A percentile compares a stretch with the other conserved stretches of the same genome.
phyloP scores from a whole-genome alignment of 2,329 filamentous ascomycete species.

The Aspergillus sp. region DNA sequence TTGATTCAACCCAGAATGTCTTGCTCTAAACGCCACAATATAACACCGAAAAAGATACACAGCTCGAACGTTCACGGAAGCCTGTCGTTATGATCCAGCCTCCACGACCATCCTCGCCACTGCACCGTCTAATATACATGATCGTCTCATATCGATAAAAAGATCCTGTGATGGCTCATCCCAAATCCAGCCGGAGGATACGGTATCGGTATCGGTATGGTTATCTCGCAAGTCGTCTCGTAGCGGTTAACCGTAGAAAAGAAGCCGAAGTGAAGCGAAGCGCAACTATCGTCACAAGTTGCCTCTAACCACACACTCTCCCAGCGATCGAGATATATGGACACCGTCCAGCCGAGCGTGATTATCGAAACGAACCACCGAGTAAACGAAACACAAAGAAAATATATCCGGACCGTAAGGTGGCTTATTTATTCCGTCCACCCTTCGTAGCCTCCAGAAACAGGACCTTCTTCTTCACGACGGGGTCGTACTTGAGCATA shows the following conservation, averaged over 20 bases:
- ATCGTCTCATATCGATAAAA: slow-evolving; percentile 17
- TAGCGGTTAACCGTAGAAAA: too few species aligned
- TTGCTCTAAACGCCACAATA: slow-evolving; percentile 29
- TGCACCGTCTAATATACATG: slow-evolving; percentile 29
- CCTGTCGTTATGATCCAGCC: neutral
- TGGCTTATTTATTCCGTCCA: slow-evolving; percentile 51
- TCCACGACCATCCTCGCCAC: slow-evolving; percentile 10
- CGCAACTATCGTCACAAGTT: neutral
- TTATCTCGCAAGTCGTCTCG: neutral
- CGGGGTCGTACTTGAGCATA: slow-evolving; percentile 98
- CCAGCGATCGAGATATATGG: too few species aligned
- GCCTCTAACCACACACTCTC: too few species aligned
- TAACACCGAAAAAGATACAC: slow-evolving; percentile 24
- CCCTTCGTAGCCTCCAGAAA: slow-evolving; percentile 92
- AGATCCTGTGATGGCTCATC: neutral
- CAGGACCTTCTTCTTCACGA: slow-evolving; percentile 92
- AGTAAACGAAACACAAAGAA: too few species aligned
- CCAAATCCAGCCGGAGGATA: neutral
- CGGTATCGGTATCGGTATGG: too few species aligned
- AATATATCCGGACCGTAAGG: too few species aligned
- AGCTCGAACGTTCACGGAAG: slow-evolving; percentile 13
- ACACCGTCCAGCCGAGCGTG: too few species aligned
- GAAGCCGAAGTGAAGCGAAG: neutral
- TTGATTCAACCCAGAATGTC: slow-evolving; percentile 28
- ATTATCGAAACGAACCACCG: too few species aligned